Percentiles rank a stretch among this genome's conserved stretches.
phyloP scores from a whole-genome alignment of 345 rosid genomes.

The Brassica cretica region DNA sequence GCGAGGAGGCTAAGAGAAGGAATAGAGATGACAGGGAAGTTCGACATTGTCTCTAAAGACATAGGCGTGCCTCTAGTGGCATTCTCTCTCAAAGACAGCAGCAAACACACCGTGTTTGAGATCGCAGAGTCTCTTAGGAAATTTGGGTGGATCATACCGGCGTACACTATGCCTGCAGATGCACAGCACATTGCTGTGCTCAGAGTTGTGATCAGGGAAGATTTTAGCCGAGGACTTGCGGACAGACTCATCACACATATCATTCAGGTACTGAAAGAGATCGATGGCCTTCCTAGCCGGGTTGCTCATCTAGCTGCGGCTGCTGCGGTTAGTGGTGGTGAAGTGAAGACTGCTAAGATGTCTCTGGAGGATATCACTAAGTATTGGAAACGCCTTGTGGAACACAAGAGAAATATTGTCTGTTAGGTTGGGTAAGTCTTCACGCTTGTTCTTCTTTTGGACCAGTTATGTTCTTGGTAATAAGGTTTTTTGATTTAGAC shows the following conservation, averaged over 20 bases:
- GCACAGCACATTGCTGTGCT: slow-evolving; percentile 69
- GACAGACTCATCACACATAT: slow-evolving; percentile 65
- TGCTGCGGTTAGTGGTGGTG: slow-evolving; percentile 29
- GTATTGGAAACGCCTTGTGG: slow-evolving; percentile 60
- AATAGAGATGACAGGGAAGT: slow-evolving; percentile 56
- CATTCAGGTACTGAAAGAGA: slow-evolving; percentile 54
- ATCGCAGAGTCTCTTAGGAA: slow-evolving; percentile 57
- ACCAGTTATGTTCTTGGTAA: slow-evolving; percentile 5
- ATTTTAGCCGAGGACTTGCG: slow-evolving; percentile 58
- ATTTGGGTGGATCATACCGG: slow-evolving; percentile 72
- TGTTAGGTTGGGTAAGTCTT: slow-evolving; percentile 36
- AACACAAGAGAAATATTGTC: slow-evolving; percentile 45
- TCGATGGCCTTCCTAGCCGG: slow-evolving; percentile 53
- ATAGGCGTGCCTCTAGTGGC: slow-evolving; percentile 78
- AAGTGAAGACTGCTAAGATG: slow-evolving; percentile 44
- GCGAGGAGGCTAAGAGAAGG: slow-evolving; percentile 62
- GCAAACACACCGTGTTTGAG: slow-evolving; percentile 61
- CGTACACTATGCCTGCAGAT: slow-evolving; percentile 77
- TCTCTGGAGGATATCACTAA: slow-evolving; percentile 53
- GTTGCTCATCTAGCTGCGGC: slow-evolving; percentile 28
- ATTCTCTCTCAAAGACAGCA: slow-evolving; percentile 60
- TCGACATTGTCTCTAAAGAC: slow-evolving; percentile 63
- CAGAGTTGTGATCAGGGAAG: slow-evolving; percentile 69
- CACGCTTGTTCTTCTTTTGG: not conserved
- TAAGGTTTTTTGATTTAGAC: not conserved